Base-by-base conservation (phyloP, 2,329 filamentous ascomycete species). In the Moelleriella libera region DNA sequence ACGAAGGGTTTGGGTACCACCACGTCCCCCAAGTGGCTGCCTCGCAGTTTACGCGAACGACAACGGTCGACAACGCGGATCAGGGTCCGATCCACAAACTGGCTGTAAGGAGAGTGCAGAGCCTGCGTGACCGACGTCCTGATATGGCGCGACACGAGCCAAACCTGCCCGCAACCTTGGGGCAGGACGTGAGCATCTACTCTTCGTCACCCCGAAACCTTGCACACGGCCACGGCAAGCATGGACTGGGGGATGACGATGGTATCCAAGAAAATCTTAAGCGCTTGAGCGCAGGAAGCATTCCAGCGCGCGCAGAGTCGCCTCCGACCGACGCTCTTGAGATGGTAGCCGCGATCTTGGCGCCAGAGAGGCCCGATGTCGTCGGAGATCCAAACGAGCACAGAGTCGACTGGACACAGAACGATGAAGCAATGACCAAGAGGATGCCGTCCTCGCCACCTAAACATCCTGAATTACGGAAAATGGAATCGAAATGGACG, bases 321-420 rank as follows among this genome's bases (percentile, higher is more conserved):
- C 48, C 47, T 14, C 49, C 47, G 2, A 41, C 34, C 5, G 43
- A 45, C 2, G 41, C 52, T 10, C 51, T 47, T 2, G 46, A 49
- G 5, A 11, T 42, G 21, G 44, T 49, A 5, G 45, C 37, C 30
- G 28, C 47, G 30, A 41, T 49, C 12, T 34, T 48, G 28, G 43
- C 48, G 12, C 31, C 43, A n/a, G 44, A 48, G 4, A 48, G 31
- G 30, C 37, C 32, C 8, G 43, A 45, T 2, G 46, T 51, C 12
- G 8, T 46, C 28, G 49, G 49, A 7, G 51, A 54, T 32, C 49
- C 51, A 11, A 53, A 65, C 31, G 62, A 68, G 47, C 65, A 68
- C 53, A 64, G 69, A 32, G 70, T 72, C 48, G 75, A 80, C 58
- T 81, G 77, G 77, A 72, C 73, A 31, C 76, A 80, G 57, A 72